These are phyloP conservation scores for Apiotrichum laibachii DNA, from an alignment of 1,284 basidiomycete species.

Conservation along the genomic window DNA sequence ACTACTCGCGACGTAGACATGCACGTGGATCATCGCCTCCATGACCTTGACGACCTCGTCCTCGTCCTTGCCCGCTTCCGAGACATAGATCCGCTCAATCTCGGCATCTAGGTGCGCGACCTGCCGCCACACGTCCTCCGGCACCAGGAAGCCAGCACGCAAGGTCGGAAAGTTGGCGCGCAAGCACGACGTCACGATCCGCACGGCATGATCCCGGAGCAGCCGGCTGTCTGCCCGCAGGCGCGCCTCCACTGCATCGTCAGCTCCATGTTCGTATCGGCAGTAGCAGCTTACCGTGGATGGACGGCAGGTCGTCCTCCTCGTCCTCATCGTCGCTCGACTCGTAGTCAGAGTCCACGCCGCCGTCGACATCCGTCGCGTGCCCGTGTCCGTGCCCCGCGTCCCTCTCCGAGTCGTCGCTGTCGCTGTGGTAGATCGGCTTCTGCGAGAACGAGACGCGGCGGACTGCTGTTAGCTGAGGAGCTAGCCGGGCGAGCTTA, in stretches of 20 bases:
- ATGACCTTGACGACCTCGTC: background rate
- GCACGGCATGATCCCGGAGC: background rate
- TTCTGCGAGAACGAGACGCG: constrained; percentile 3
- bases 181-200: constrained; percentile 7
- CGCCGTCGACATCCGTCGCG: constrained; percentile 1
- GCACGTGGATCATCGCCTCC: constrained; percentile 62
- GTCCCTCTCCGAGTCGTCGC: background rate
- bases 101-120: constrained; percentile 67
- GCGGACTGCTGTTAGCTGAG: background rate
- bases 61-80: constrained; percentile 57
- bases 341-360: background rate
- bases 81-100: constrained; percentile 74
- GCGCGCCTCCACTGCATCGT: constrained; percentile 72
- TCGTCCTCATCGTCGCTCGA: constrained; percentile 10
- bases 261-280: constrained; percentile 1
- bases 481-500: background rate
- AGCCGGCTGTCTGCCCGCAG: constrained; percentile 13
- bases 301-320: constrained; percentile 8
- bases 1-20: constrained; percentile 65
- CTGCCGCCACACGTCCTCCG: constrained; percentile 41
- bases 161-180: constrained; percentile 9
- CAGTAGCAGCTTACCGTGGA: constrained; percentile 24
- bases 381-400: background rate
- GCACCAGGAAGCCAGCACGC: background rate
- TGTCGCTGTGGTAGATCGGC: background rate